Conservation (phyloP, 2,329 filamentous ascomycete species). For the Fusarium ambrosium region DNA sequence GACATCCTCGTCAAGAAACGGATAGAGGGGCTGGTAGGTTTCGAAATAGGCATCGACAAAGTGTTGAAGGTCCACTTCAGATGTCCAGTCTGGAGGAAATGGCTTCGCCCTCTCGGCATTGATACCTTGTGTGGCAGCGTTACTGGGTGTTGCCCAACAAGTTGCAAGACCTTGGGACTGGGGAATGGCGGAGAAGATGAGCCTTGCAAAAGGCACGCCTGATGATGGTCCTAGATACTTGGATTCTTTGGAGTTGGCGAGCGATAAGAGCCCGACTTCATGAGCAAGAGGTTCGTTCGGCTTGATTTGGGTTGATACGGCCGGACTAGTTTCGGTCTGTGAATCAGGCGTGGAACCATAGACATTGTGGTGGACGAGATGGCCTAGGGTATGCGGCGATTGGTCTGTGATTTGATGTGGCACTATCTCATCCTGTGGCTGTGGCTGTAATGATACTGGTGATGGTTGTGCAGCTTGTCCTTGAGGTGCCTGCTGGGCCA, state of each 20-base stretch:
- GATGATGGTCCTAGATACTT: constrained; percentile 35
- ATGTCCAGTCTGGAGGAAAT: constrained; percentile 24
- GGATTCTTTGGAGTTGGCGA: constrained; percentile 30
- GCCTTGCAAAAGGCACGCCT: constrained; percentile 23
- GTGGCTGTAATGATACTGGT: background rate
- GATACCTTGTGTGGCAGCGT: background rate
- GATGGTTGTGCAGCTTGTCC: background rate
- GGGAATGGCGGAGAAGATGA: constrained; percentile 32
- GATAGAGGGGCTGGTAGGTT: constrained; percentile 30
- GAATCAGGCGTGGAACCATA: background rate
- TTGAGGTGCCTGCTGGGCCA: constrained; percentile 3
- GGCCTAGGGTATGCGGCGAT: background rate
- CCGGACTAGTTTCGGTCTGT: constrained; percentile 6
- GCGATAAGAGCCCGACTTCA: constrained; percentile 29
- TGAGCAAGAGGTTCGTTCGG: constrained; percentile 27
- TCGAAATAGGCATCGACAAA: constrained; percentile 36
- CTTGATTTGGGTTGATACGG: constrained; percentile 19
- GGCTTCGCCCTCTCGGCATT: constrained; percentile 6
- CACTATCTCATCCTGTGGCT: background rate
- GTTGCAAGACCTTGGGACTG: constrained; percentile 30
- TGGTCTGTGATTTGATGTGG: background rate
- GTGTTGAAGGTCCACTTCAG: constrained; percentile 30
- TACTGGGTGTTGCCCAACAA: constrained; percentile 12
- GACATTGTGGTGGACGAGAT: background rate
- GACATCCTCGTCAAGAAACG: constrained; percentile 29